Conservation (phyloP, 768 basidiomycete genomes). For the Naganishia onofrii region DNA sequence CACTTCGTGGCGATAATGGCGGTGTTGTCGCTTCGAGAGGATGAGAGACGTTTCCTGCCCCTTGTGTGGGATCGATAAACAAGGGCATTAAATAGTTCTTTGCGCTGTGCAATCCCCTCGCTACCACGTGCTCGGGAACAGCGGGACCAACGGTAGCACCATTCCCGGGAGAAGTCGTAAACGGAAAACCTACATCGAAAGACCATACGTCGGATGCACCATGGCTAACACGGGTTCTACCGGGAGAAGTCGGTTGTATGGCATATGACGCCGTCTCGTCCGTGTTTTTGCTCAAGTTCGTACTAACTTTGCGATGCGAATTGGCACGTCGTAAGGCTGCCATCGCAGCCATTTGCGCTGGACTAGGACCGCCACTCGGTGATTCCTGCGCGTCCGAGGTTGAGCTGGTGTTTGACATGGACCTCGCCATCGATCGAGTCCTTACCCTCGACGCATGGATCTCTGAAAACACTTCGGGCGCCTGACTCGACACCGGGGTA, state of each 20-base stretch:
- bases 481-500: constrained; percentile 8
- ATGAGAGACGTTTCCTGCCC: background rate
- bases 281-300: background rate
- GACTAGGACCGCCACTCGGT: background rate
- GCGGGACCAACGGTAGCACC: background rate
- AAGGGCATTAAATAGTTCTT: background rate
- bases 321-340: constrained; percentile 20
- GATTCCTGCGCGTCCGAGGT: background rate
- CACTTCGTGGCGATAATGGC: constrained; percentile 5
- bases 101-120: background rate
- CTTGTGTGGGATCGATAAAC: background rate
- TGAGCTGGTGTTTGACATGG: background rate
- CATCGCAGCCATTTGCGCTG: constrained; percentile 23
- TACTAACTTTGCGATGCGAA: background rate
- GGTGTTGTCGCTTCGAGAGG: background rate
- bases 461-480: constrained; percentile 19
- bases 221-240: background rate
- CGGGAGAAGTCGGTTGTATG: background rate
- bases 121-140: background rate
- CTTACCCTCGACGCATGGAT: constrained; percentile 20
- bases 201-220: background rate
- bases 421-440: constrained; percentile 6
- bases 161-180: background rate
- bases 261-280: background rate
- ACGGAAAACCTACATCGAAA: background rate